Base-by-base conservation (phyloP, 2,329 filamentous ascomycete genomes). In the Zalaria obscura region DNA sequence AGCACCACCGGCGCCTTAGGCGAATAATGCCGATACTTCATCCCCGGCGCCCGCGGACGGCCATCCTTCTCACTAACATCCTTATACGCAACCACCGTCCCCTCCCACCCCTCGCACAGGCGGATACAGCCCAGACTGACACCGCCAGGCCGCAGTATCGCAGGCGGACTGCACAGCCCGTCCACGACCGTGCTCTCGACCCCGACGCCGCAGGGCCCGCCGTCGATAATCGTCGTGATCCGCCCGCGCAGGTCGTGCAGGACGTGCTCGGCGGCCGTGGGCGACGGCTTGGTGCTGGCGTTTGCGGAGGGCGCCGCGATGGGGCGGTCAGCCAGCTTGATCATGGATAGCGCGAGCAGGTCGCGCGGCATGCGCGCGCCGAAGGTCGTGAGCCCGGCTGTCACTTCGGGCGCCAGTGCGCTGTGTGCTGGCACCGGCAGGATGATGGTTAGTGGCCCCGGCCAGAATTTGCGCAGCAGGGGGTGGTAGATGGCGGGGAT, bases 11-110 rank as follows among this genome's bases (percentile, higher is more conserved):
- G 77, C 1, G 91, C 93, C 59, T 80, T 84, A 1, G 91, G 91
- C 35, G 88, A 93, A 56, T 98, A 98, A 59, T 98, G 91, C 57
- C 91, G 85, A 59, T 98, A 98, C 63, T 98, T 98, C 91, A 98
- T 98, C 1, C 91, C 91, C 0, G 91, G 91, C 1, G 91, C 91
- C 43, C 85, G 72, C 0, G 91, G 91, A 6, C 61, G 66, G 39
- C 73, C 75, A 4, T 75, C 80, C 35, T 46, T 39, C 18, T 75
- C 69, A 10, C 76, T 76, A 43, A 73, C 72, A 53, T 94, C 86
- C 55, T 80, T 78, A 60, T 95, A 96, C 7, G 75, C 89, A 45
- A 81, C 76, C 46, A 72, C 69, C 1, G 86, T 83, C 33, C 74
- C 65, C 56, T 87, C 80, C 89, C 91, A 98, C 1, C 89, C 89